Percentiles rank a stretch among this genome's conserved stretches.
Conservation (phyloP, 169 alveolate species). For the Plasmodium coatneyi region DNA sequence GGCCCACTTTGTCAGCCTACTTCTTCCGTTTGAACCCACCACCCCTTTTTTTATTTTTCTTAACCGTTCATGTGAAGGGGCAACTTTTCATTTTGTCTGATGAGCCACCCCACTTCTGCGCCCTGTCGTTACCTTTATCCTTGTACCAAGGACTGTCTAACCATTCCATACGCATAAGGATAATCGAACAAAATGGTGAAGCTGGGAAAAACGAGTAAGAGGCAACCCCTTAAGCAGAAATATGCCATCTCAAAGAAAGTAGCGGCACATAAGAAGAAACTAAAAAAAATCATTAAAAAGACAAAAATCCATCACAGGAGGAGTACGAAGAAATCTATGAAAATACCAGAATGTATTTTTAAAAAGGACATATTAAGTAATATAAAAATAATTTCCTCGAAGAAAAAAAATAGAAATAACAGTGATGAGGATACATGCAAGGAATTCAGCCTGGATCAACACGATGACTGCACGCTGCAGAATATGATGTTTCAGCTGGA, state of each 20-base stretch:
- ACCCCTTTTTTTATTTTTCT: neutral
- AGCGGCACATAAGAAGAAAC: slow-evolving; percentile 60
- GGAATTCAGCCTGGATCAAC: slow-evolving; percentile 13
- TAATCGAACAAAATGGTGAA: slow-evolving; percentile 32
- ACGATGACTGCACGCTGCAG: slow-evolving; percentile 38
- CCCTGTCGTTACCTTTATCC: neutral
- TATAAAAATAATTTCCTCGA: slow-evolving; percentile 19
- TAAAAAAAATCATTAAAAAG: slow-evolving; percentile 55
- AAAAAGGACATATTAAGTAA: slow-evolving; percentile 41
- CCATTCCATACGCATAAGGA: neutral
- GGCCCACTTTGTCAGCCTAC: neutral
- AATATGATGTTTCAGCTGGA: slow-evolving; percentile 20
- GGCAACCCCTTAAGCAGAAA: slow-evolving; percentile 60
- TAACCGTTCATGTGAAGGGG: neutral
- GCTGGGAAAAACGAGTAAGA: slow-evolving; percentile 34
- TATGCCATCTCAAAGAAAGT: slow-evolving; percentile 60
- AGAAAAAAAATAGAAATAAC: slow-evolving; percentile 22
- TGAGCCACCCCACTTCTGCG: neutral
- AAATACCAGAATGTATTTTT: slow-evolving; percentile 63
- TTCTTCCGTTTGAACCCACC: neutral
- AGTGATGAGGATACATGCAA: slow-evolving; percentile 4
- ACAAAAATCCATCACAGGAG: slow-evolving; percentile 67
- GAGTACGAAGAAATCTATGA: slow-evolving; percentile 33
- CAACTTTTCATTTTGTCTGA: neutral
- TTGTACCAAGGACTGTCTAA: neutral